Evolutionary conservation across 305 asterid genomes (phyloP).

Genomic region (Rubia occidens): DNA sequence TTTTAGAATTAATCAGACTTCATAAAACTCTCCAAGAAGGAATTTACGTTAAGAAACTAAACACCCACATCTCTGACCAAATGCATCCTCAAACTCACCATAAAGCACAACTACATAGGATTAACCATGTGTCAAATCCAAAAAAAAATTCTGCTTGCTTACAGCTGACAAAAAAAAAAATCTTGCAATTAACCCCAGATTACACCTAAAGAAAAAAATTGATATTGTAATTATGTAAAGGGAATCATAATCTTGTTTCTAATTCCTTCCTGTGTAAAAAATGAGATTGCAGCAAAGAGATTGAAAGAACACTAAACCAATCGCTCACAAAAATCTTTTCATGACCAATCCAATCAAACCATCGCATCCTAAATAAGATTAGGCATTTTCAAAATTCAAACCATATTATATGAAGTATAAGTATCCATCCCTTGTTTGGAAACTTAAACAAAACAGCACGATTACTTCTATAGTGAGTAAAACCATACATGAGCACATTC

Average conservation of each 20-base stretch:
- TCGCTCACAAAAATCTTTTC: not conserved
- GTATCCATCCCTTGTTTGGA: no score
- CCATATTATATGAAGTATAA: not conserved
- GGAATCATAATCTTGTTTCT: not conserved
- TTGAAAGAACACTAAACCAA: not conserved
- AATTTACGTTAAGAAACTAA: not conserved
- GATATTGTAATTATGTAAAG: not conserved
- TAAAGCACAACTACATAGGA: not conserved
- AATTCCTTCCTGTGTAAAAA: not conserved
- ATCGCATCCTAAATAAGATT: conserved; percentile 14
- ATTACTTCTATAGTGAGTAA: no score
- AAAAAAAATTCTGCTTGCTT: conserved; percentile 1
- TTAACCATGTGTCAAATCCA: not conserved
- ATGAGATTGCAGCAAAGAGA: conserved; percentile 2
- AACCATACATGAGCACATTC: no score
- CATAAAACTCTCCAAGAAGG: not conserved
- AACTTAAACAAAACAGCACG: no score
- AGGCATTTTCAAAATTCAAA: conserved; percentile 12
- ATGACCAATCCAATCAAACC: conserved; percentile 1
- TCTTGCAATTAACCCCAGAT: conserved; percentile 11
- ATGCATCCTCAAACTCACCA: conserved; percentile 1
- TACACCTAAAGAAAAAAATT: conserved; percentile 3
- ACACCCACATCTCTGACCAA: not conserved
- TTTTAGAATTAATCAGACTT: not conserved
- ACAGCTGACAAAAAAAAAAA: conserved; percentile 14